A percentile compares a stretch with the other conserved stretches of the same genome.
phyloP scores from a whole-genome alignment of 164 flowering plant species.

The Euptelea pleiosperma region DNA sequence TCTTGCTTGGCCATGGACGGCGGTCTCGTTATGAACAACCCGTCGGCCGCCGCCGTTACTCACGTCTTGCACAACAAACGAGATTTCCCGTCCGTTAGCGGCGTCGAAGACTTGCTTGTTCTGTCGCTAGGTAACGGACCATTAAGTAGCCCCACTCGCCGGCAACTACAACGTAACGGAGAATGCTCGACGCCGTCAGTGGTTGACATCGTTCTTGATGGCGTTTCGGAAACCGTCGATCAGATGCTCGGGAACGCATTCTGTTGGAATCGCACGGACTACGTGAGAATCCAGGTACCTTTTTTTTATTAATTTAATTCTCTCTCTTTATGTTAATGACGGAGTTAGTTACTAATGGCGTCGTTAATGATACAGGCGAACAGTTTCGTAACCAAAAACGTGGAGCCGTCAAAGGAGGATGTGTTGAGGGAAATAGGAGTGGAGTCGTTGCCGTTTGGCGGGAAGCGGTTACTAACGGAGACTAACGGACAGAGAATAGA shows the following conservation, averaged over 20 bases:
- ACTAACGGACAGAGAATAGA: conserved; percentile 78
- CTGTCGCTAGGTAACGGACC: conserved; percentile 82
- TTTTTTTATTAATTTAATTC: neutral
- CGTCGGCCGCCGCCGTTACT: conserved; percentile 87
- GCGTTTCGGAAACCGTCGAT: conserved; percentile 88
- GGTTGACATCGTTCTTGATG: conserved; percentile 75
- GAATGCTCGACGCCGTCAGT: conserved; percentile 38
- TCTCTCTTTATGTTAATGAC: neutral
- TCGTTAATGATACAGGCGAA: conserved; percentile 42
- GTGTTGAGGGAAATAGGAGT: conserved; percentile 70
- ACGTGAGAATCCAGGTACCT: conserved; percentile 87
- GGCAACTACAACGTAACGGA: conserved; percentile 8
- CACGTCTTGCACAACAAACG: conserved; percentile 87
- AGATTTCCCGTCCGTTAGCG: conserved; percentile 71
- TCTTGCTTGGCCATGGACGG: conserved; percentile 78
- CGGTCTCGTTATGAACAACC: conserved; percentile 95
- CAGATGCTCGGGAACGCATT: conserved; percentile 93
- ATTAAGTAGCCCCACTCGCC: conserved; percentile 1
- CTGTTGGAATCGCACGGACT: conserved; percentile 75
- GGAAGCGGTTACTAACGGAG: conserved; percentile 84
- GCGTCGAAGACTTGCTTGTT: conserved; percentile 80
- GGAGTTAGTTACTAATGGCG: conserved; percentile 3
- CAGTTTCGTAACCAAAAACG: conserved; percentile 26
- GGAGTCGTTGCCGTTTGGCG: conserved; percentile 89
- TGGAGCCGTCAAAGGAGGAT: conserved; percentile 27